These are phyloP conservation scores for Fusarium sp. DNA, from an alignment of 2,329 filamentous ascomycete species.

Conservation along the genomic window DNA sequence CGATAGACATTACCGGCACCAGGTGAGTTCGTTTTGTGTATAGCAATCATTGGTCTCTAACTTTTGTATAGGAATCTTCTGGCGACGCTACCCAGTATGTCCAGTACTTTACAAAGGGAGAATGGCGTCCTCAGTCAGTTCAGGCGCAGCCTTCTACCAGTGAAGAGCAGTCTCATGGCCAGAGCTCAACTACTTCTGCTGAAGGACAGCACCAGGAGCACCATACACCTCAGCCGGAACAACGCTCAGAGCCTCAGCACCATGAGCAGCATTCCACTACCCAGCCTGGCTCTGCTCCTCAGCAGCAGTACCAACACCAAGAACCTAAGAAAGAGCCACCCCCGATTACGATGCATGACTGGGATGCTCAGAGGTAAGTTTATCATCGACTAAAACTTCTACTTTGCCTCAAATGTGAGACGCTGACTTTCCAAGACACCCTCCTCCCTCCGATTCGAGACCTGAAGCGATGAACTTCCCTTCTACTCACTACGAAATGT, in stretches of 20 bases:
- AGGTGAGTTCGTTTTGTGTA: conserved; percentile 53
- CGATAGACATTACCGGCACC: conserved; percentile 80
- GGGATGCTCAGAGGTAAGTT: conserved; percentile 66
- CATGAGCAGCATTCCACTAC: conserved; percentile 39
- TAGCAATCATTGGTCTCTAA: conserved; percentile 11
- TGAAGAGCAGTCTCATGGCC: conserved; percentile 41
- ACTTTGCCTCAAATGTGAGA: not conserved
- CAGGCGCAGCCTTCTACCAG: conserved; percentile 34
- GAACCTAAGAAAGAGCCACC: conserved; percentile 41
- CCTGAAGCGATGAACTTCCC: conserved; percentile 91
- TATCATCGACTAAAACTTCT: not conserved
- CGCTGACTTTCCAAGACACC: conserved; percentile 60
- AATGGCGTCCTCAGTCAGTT: conserved; percentile 53
- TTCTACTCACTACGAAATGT: conserved; percentile 83
- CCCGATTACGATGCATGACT: conserved; percentile 52
- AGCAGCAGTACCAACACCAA: conserved; percentile 35
- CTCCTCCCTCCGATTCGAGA: conserved; percentile 73
- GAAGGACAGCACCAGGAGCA: conserved; percentile 36
- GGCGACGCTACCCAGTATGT: conserved; percentile 53
- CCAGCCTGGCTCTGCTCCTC: conserved; percentile 46
- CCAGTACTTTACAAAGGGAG: conserved; percentile 66
- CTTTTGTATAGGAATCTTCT: conserved; percentile 32
- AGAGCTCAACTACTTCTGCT: conserved; percentile 35
- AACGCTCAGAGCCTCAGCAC: conserved; percentile 12
- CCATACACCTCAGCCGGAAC: conserved; percentile 8